A percentile compares a stretch with the other conserved stretches of the same genome.
These are phyloP conservation scores for Nepenthes mirabilis DNA, from an alignment of 148 eudicot species.

Conservation along the genomic window DNA sequence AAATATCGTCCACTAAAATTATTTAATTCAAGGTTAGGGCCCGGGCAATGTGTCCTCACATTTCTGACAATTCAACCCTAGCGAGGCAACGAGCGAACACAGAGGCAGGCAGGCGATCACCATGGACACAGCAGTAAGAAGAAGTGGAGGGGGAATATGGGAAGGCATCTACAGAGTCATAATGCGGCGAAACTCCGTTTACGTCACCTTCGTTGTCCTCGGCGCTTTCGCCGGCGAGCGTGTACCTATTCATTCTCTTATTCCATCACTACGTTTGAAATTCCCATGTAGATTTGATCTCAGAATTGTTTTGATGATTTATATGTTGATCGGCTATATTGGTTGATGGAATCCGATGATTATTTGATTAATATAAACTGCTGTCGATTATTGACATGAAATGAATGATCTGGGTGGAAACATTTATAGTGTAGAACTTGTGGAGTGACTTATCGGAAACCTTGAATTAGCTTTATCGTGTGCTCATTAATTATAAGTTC, in stretches of 20 bases:
- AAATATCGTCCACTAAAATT: too few relatives aligned
- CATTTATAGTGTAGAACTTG: neutral
- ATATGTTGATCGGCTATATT: neutral
- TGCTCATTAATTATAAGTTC: too few relatives aligned
- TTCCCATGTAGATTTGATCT: neutral
- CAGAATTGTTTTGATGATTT: neutral
- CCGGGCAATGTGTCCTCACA: too few relatives aligned
- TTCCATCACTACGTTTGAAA: neutral
- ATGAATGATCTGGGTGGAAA: too few relatives aligned
- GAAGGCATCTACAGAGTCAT: conserved; percentile 46
- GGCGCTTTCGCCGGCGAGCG: conserved; percentile 64
- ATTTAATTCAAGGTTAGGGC: too few relatives aligned
- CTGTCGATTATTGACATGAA: too few relatives aligned
- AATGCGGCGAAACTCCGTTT: conserved; percentile 59
- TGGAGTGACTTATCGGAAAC: neutral
- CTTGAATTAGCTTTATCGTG: neutral
- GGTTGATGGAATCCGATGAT: too few relatives aligned
- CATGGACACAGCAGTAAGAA: conserved; percentile 8
- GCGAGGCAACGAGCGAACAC: neutral
- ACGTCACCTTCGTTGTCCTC: conserved; percentile 63
- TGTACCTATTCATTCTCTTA: conserved; percentile 10
- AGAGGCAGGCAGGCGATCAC: neutral
- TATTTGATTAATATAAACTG: too few relatives aligned
- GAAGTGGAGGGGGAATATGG: conserved; percentile 6
- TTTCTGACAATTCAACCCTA: neutral